Evolutionary conservation across 768 basidiomycete genomes (phyloP), one percentile per base, ranked within the genome.

Genomic region (Boletus pseudo-olivaceus): DNA sequence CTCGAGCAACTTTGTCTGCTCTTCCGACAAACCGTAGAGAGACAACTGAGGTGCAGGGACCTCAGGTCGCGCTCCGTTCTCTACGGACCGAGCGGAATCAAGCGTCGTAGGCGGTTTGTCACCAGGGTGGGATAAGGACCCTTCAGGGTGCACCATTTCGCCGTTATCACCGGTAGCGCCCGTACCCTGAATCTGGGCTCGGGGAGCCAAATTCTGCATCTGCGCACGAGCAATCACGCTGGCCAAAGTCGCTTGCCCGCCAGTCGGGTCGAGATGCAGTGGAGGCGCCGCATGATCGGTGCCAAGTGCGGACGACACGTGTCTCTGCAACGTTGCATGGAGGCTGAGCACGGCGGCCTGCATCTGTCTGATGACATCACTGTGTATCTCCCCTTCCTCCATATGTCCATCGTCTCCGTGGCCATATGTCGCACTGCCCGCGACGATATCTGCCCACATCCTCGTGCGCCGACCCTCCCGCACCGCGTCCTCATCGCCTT

Each of bases 191-290:
- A 51, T 57, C 19, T 56, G 54, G 14, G 42, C 2, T 23, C 62
- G 60, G 49, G 52, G 70, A 65, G 37, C 33, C 51, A 76, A 58
- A 53, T 67, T 78, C 62, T 81, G 82, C 48, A 78, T 74, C 60
- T 87, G 86, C 7, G 83, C 84, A n/a, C 80, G 82, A 8, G 87
- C 84, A 53, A 88, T 85, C 37, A 87, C 82, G 54, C 85, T 84
- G 8, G 87, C 86, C 44, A 88, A 63, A 0, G 86, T 88, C 34
- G 84, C 82, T 63, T 87, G 85, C 9, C 85, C 80, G 32, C 73
- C 77, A 19, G 79, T 68, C 14, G 81, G 74, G 67, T 80, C 81
- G 37, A 67, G 63, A 9, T 70, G 63, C 32, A 65, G 47, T 11
- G 72, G 62, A 7, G 70, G 70, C 9, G 66, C 62, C 1, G 61